Conservation (phyloP, 257 asterid species). For the Nyctanthes arbortristis region DNA sequence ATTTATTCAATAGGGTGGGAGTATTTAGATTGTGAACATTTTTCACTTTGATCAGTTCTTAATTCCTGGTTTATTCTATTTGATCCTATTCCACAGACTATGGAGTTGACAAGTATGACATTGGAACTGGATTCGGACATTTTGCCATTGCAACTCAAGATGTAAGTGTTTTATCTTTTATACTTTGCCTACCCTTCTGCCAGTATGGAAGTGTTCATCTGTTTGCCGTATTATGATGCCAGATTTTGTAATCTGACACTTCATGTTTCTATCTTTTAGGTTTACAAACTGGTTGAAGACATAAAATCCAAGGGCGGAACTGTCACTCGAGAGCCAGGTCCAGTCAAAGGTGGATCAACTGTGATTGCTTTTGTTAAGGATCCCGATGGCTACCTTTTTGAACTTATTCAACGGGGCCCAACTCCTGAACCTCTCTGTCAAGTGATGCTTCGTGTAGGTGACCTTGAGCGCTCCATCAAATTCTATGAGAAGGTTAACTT, state of each 20-base stretch:
- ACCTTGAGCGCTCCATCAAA: conserved; percentile 93
- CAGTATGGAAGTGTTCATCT: conserved; percentile 1
- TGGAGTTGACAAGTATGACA: conserved; percentile 88
- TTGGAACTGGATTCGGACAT: conserved; percentile 96
- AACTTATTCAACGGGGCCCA: conserved; percentile 82
- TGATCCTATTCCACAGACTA: conserved; percentile 51
- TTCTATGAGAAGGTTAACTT: conserved; percentile 85
- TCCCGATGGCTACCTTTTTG: conserved; percentile 96
- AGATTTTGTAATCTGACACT: conserved; percentile 12
- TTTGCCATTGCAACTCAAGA: conserved; percentile 92
- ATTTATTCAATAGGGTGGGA: too few relatives aligned
- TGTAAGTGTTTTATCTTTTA: conserved; percentile 53
- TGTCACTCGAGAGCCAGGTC: conserved; percentile 95
- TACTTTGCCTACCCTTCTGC: conserved; percentile 3
- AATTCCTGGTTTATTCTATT: background rate
- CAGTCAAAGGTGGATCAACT: conserved; percentile 90
- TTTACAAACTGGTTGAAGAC: conserved; percentile 81
- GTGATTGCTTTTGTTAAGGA: conserved; percentile 96
- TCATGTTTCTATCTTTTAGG: conserved; percentile 41
- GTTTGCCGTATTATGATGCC: conserved; percentile 1
- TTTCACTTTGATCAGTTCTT: background rate
- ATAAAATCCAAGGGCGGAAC: conserved; percentile 91
- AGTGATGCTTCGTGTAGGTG: conserved; percentile 99
- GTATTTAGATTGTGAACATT: too few relatives aligned
- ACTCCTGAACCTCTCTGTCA: conserved; percentile 99